Conservation (phyloP, 2,329 filamentous ascomycete genomes). For the Fusarium sp. region DNA sequence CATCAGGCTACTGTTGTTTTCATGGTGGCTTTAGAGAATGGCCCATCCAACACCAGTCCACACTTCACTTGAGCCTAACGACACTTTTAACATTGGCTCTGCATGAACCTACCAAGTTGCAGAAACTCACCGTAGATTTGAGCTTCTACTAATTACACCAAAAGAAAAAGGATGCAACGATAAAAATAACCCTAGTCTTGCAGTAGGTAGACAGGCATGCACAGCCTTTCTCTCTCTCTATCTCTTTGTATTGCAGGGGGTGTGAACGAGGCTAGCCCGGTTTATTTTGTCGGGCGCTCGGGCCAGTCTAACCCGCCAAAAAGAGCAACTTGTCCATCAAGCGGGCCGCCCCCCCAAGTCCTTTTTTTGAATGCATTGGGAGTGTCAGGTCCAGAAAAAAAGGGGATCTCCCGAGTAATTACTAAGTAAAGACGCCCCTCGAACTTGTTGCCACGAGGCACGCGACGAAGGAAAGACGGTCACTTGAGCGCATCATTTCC, state of each 20-base stretch:
- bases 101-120: not conserved
- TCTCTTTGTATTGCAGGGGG: constrained; percentile 1
- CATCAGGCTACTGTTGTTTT: not conserved
- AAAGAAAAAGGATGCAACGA: not conserved
- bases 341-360: constrained; percentile 31
- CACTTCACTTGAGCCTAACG: not conserved
- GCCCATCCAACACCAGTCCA: not conserved
- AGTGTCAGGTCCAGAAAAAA: constrained; percentile 39
- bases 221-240: not conserved
- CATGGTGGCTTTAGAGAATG: not conserved
- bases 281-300: constrained; percentile 45
- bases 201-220: not conserved
- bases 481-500: constrained; percentile 7
- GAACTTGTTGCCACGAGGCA: constrained; percentile 36
- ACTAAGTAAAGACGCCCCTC: constrained; percentile 29
- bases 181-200: not conserved
- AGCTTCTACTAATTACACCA: not conserved
- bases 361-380: constrained; percentile 38
- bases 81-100: not conserved
- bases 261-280: constrained; percentile 13
- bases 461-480: constrained; percentile 29
- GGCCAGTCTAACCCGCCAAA: constrained; percentile 41
- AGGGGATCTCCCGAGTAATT: constrained; percentile 44
- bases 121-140: not conserved
- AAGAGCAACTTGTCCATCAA: constrained; percentile 44